A percentile compares a stretch with the other conserved stretches of the same genome.
Evolutionary conservation across 768 basidiomycete species (phyloP).

Genomic region (Pilatotrama ljubarskyi): DNA sequence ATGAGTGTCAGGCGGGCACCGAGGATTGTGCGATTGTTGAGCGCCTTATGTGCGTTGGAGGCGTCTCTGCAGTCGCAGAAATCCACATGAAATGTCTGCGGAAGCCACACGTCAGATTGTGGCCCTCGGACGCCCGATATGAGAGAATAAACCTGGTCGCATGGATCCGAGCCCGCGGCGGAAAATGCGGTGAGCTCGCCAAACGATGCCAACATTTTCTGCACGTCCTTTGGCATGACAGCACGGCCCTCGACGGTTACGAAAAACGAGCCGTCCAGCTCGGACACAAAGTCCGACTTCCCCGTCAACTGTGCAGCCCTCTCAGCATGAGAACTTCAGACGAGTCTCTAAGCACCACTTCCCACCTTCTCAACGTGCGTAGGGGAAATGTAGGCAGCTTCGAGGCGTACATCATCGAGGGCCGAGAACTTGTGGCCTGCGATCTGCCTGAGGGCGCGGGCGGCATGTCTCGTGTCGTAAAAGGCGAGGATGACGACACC

Average conservation of each 20-base stretch:
- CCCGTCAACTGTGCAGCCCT: slow-evolving; percentile 49
- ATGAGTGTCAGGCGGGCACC: slow-evolving; percentile 52
- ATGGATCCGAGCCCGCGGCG: slow-evolving; percentile 13
- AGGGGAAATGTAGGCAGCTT: slow-evolving; percentile 4
- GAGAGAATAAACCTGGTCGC: slow-evolving; percentile 19
- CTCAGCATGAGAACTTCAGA: slow-evolving; percentile 2
- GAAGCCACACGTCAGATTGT: not conserved
- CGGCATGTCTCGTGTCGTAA: slow-evolving; percentile 58
- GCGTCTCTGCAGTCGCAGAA: slow-evolving; percentile 69
- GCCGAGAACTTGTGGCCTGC: slow-evolving; percentile 24
- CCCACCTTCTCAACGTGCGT: slow-evolving; percentile 19
- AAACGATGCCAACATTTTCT: slow-evolving; percentile 31
- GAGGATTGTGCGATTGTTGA: slow-evolving; percentile 51
- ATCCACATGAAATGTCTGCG: slow-evolving; percentile 56
- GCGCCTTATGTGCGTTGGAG: slow-evolving; percentile 46
- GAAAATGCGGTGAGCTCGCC: slow-evolving; percentile 35
- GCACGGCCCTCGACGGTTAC: slow-evolving; percentile 42
- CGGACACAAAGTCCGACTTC: slow-evolving; percentile 49
- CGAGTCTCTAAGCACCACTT: too few relatives aligned
- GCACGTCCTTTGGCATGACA: slow-evolving; percentile 26
- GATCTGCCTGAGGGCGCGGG: slow-evolving; percentile 35
- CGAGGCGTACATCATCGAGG: slow-evolving; percentile 16
- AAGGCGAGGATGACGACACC: slow-evolving; percentile 62
- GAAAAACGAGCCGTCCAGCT: slow-evolving; percentile 53
- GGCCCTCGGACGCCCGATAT: not conserved